Percentiles rank a stretch among this genome's conserved stretches.
Conservation (phyloP, 495 filamentous ascomycete genomes). For the Penicillium ochrochloron region DNA sequence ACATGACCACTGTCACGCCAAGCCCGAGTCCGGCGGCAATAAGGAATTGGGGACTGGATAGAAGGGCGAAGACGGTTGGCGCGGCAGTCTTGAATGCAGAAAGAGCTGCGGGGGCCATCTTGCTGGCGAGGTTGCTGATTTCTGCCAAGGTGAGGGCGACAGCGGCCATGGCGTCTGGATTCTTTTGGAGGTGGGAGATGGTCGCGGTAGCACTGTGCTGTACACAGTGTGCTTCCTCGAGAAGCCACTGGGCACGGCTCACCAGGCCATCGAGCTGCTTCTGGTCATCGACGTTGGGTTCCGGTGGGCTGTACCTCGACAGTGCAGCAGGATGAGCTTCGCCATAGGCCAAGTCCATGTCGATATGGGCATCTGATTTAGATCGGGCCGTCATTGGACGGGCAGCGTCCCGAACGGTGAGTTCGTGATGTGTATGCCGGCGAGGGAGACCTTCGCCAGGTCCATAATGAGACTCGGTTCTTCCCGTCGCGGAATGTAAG, state of each 20-base stretch:
- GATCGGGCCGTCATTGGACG: slow-evolving; percentile 41
- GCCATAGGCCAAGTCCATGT: slow-evolving; percentile 90
- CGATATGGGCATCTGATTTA: slow-evolving; percentile 64
- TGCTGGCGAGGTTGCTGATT: slow-evolving; percentile 77
- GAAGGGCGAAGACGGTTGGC: slow-evolving; percentile 83
- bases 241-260: slow-evolving; percentile 66
- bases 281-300: slow-evolving; percentile 48
- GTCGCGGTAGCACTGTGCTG: slow-evolving; percentile 82
- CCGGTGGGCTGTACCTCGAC: slow-evolving; percentile 40
- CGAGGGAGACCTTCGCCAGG: slow-evolving; percentile 43
- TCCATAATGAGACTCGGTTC: slow-evolving; percentile 26
- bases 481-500: slow-evolving; percentile 29
- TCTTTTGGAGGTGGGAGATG: slow-evolving; percentile 84
- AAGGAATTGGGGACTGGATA: slow-evolving; percentile 87
- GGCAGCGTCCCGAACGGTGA: slow-evolving; percentile 33
- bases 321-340: slow-evolving; percentile 47
- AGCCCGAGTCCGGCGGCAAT: slow-evolving; percentile 89
- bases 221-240: slow-evolving; percentile 85
- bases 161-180: slow-evolving; percentile 91
- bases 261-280: slow-evolving; percentile 68
- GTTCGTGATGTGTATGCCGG: slow-evolving; percentile 52
- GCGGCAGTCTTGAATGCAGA: slow-evolving; percentile 74
- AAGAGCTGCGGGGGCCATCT: slow-evolving; percentile 84
- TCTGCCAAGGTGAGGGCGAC: slow-evolving; percentile 93
- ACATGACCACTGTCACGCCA: slow-evolving; percentile 88